Conservation (phyloP, 2,329 filamentous ascomycete genomes). For the Cercospora sojina region DNA sequence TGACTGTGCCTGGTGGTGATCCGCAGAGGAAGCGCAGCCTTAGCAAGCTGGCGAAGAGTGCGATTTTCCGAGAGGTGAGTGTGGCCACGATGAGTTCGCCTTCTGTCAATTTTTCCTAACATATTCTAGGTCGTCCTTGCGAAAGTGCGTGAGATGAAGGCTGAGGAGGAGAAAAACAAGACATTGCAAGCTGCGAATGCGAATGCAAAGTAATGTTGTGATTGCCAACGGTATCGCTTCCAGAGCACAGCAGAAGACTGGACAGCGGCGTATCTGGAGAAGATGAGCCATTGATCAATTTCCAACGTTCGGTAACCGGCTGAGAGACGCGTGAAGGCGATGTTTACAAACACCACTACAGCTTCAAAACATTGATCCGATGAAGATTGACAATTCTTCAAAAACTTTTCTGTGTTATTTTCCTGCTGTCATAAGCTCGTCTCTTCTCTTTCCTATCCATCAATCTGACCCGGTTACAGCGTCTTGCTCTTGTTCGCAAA, state of each 20-base stretch:
- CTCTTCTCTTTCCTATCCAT: neutral
- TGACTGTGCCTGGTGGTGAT: constrained; percentile 30
- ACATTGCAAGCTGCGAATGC: constrained; percentile 28
- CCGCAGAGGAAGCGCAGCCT: constrained; percentile 52
- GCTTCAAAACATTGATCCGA: neutral
- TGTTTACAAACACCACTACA: constrained; percentile 2
- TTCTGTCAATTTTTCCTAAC: no score
- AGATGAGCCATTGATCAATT: neutral
- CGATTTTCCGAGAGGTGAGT: constrained; percentile 84
- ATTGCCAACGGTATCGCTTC: neutral
- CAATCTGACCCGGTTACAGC: neutral
- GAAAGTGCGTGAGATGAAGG: constrained; percentile 90
- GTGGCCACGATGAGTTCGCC: no score
- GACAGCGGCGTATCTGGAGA: neutral
- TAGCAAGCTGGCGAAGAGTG: constrained; percentile 59
- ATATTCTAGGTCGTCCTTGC: constrained; percentile 63
- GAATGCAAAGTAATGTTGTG: constrained; percentile 11
- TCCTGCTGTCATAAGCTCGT: neutral
- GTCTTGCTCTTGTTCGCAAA: constrained; percentile 41
- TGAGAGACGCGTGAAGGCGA: neutral
- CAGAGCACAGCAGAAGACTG: neutral
- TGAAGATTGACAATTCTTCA: neutral
- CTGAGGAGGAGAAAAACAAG: constrained; percentile 64
- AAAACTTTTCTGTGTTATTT: neutral
- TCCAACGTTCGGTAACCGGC: neutral